These are phyloP conservation scores for Diaporthe sp. DNA, from an alignment of 2,329 filamentous ascomycete species.

Conservation along the genomic window DNA sequence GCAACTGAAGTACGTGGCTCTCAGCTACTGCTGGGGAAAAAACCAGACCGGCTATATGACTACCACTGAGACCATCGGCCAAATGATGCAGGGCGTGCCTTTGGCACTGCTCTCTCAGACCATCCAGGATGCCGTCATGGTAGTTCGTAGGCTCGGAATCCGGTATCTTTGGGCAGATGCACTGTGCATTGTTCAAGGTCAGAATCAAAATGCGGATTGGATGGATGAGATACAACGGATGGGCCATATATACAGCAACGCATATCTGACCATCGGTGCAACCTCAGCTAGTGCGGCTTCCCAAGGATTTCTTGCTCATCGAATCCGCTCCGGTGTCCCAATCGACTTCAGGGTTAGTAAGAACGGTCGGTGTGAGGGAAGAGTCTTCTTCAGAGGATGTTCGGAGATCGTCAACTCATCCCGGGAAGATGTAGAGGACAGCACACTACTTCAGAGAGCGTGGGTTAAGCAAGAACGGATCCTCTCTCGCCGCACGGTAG, in stretches of 20 bases:
- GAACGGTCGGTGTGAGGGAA: background rate
- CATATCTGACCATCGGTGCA: slow-evolving; percentile 1
- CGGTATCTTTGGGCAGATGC: background rate
- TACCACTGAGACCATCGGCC: background rate
- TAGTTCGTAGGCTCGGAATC: background rate
- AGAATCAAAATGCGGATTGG: background rate
- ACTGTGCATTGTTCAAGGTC: background rate
- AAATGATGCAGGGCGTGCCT: background rate
- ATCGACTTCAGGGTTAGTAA: background rate
- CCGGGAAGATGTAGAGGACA: background rate
- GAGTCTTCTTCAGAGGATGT: slow-evolving; percentile 3
- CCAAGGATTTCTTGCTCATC: background rate
- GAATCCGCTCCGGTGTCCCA: background rate
- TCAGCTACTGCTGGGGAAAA: background rate
- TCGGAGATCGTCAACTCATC: background rate
- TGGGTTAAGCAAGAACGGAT: slow-evolving; percentile 10
- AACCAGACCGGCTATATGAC: background rate
- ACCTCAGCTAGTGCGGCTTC: background rate
- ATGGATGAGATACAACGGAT: background rate
- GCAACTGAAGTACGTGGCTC: background rate
- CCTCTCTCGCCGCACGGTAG: background rate
- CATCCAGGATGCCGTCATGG: background rate
- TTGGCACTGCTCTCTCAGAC: slow-evolving; percentile 7
- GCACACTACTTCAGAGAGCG: background rate
- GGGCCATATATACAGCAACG: slow-evolving; percentile 1